Conservation (phyloP, 202 grass and related monocot species). For the Sporobolus alterniflorus region DNA sequence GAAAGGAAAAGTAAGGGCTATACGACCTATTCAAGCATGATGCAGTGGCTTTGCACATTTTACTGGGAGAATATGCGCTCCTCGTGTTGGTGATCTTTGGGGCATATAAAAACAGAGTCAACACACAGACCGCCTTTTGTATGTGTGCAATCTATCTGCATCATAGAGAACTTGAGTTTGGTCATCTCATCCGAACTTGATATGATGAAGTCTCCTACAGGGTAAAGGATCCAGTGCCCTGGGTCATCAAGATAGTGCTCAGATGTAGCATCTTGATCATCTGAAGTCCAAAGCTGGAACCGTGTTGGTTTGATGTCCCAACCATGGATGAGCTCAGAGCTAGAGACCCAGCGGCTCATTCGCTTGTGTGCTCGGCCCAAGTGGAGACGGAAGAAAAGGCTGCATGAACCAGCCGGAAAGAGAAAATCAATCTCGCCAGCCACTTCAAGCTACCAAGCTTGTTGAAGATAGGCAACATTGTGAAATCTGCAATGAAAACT, state of each 20-base stretch:
- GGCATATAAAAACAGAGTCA: conserved; percentile 63
- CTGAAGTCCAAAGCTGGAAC: conserved; percentile 66
- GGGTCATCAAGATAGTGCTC: conserved; percentile 35
- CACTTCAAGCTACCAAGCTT: conserved; percentile 87
- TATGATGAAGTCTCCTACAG: conserved; percentile 60
- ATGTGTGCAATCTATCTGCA: conserved; percentile 79
- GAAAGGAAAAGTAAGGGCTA: not conserved
- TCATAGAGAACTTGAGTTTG: conserved; percentile 80
- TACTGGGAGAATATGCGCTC: conserved; percentile 38
- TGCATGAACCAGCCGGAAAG: conserved; percentile 67
- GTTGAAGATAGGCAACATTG: conserved; percentile 70
- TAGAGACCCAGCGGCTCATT: conserved; percentile 41
- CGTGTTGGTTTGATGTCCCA: conserved; percentile 72
- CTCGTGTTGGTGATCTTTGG: conserved; percentile 45
- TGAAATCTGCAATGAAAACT: conserved; percentile 52
- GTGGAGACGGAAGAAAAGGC: conserved; percentile 69
- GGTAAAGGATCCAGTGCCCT: conserved; percentile 69
- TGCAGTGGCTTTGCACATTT: conserved; percentile 30
- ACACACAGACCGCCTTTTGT: conserved; percentile 76
- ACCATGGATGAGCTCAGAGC: conserved; percentile 52
- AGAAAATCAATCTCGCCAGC: conserved; percentile 63
- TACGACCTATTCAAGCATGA: not conserved
- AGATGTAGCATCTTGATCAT: conserved; percentile 49
- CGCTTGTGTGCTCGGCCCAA: conserved; percentile 52
- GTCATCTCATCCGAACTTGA: conserved; percentile 46